phyloP scores from a whole-genome alignment of 768 basidiomycete genomes.

The Psilocybe cubensis region DNA sequence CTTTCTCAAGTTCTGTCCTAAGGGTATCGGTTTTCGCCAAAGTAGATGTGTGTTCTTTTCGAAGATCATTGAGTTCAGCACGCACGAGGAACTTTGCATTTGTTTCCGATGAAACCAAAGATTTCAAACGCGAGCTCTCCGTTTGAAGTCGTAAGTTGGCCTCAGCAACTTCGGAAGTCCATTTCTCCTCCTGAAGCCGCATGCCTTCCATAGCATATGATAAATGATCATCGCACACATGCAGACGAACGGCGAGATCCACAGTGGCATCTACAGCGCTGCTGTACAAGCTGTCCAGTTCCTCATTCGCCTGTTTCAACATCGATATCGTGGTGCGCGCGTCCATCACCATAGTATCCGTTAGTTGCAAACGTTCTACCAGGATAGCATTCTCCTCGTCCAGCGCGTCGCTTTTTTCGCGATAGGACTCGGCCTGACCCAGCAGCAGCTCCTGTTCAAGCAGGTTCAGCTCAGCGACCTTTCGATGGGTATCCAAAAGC shows the following conservation, averaged over 20 bases:
- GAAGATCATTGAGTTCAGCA: neutral
- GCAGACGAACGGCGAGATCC: neutral
- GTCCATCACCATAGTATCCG: neutral
- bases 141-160: neutral
- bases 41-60: neutral
- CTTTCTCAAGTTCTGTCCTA: neutral
- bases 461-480: neutral
- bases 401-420: neutral
- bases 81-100: neutral
- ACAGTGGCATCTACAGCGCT: neutral
- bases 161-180: neutral
- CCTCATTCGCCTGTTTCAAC: neutral
- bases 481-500: neutral
- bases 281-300: neutral
- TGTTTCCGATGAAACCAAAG: neutral
- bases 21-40: neutral
- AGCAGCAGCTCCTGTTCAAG: neutral
- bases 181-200: neutral
- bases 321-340: neutral
- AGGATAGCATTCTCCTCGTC: neutral
- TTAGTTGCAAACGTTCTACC: neutral
- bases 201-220: neutral
- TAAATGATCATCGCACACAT: neutral
- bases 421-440: neutral
- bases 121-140: neutral